Evolutionary conservation across 140 eudicot genomes (phyloP).

Genomic region (Bidens hawaiensis): DNA sequence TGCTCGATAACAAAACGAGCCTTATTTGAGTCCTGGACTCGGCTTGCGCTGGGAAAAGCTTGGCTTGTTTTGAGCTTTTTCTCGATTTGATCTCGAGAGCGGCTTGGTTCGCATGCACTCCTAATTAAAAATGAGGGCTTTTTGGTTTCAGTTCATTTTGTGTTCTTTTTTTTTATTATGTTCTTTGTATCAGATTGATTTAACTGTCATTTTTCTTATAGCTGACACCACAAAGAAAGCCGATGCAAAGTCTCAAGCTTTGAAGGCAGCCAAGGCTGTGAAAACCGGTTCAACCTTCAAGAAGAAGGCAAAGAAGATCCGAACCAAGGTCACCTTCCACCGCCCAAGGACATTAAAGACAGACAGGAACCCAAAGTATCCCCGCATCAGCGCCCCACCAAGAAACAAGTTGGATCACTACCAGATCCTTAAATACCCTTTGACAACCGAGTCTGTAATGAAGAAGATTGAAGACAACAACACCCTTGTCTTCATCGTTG

Average conservation of each 20-base stretch:
- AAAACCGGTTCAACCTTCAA: constrained; percentile 54
- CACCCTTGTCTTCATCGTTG: constrained; percentile 81
- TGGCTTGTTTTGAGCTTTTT: no score
- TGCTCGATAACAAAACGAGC: no score
- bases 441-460: constrained; percentile 82
- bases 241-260: constrained; percentile 57
- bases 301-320: constrained; percentile 61
- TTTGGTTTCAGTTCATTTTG: neutral
- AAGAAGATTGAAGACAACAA: constrained; percentile 84
- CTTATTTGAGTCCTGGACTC: no score
- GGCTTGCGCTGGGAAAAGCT: no score
- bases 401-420: constrained; percentile 77
- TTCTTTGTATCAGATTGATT: neutral
- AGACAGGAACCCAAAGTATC: constrained; percentile 73
- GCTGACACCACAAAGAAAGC: constrained; percentile 43
- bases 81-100: no score
- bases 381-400: constrained; percentile 71
- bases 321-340: constrained; percentile 66
- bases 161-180: neutral
- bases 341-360: constrained; percentile 73
- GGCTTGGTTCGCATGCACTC: no score
- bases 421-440: constrained; percentile 66
- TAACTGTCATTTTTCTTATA: constrained; percentile 3
- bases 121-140: neutral
- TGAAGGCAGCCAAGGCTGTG: constrained; percentile 61